Evolutionary conservation across 495 filamentous ascomycete genomes (phyloP).

Genomic region (Penicillium angulare): DNA sequence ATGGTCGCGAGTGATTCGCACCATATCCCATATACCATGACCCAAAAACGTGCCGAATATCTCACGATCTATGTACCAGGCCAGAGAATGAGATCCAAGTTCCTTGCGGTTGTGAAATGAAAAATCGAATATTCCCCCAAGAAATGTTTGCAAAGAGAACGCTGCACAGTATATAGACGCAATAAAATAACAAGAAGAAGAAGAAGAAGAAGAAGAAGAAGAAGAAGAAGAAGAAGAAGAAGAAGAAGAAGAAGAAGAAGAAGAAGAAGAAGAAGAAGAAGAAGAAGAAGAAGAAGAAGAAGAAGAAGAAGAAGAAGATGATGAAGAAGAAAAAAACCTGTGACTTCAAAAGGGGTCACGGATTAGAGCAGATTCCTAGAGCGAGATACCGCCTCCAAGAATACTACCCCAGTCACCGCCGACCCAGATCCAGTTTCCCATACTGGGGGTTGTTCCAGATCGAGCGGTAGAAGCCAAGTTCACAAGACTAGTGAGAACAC

Average conservation of each 20-base stretch:
- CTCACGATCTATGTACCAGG: constrained; percentile 23
- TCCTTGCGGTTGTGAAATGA: too few species aligned
- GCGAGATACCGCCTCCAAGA: constrained; percentile 39
- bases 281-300: too few species aligned
- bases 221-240: too few species aligned
- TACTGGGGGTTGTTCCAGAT: constrained; percentile 33
- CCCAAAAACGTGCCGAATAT: constrained; percentile 3
- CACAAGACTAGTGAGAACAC: constrained; percentile 41
- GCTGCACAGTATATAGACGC: constrained; percentile 15
- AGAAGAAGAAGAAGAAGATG: constrained; percentile 3
- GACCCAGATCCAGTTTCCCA: constrained; percentile 49
- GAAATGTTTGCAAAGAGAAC: constrained; percentile 10
- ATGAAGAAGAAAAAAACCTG: neutral
- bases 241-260: too few species aligned
- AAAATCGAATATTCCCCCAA: neutral
- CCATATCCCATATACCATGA: neutral
- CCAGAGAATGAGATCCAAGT: neutral
- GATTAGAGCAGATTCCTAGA: constrained; percentile 18
- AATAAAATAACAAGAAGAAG: too few species aligned
- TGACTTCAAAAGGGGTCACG: too few species aligned
- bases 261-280: too few species aligned
- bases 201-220: too few species aligned
- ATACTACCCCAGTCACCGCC: constrained; percentile 46
- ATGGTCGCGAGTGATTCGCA: neutral
- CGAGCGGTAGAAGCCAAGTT: constrained; percentile 37